Conservation (phyloP, 164 flowering plant genomes). For the Cinnamomum chago region DNA sequence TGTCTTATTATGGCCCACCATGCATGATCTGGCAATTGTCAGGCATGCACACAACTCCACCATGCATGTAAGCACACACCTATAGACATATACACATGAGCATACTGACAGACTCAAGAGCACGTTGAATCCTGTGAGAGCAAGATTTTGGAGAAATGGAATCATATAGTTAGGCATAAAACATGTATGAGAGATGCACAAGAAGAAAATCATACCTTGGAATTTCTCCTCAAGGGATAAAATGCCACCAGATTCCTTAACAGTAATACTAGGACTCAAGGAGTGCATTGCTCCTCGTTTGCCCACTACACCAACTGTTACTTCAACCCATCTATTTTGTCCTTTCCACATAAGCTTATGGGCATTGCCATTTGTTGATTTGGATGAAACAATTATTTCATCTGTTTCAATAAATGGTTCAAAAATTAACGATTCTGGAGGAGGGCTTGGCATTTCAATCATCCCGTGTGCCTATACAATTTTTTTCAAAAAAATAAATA, state of each 20-base stretch:
- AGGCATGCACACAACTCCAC: too few species aligned
- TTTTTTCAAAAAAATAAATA: too few species aligned
- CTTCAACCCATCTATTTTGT: slow-evolving; percentile 77
- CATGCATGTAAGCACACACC: too few species aligned
- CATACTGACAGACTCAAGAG: too few species aligned
- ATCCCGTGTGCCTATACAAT: slow-evolving; percentile 63
- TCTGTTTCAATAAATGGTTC: slow-evolving; percentile 92
- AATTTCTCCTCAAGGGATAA: slow-evolving; percentile 94
- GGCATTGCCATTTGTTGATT: slow-evolving; percentile 30
- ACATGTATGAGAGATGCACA: not conserved
- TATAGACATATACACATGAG: too few species aligned
- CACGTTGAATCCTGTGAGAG: too few species aligned
- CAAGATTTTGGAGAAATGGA: not conserved
- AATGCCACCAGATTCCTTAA: slow-evolving; percentile 84
- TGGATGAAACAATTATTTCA: slow-evolving; percentile 64
- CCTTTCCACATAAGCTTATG: slow-evolving; percentile 64
- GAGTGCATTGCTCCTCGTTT: slow-evolving; percentile 74
- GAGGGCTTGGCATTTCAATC: slow-evolving; percentile 93
- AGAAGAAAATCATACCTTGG: slow-evolving; percentile 48
- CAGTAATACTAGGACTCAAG: slow-evolving; percentile 83
- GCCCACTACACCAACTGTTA: slow-evolving; percentile 87
- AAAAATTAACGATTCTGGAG: slow-evolving; percentile 73
- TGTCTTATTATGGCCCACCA: too few species aligned
- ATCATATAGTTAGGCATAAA: not conserved
- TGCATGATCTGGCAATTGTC: too few species aligned